Percentiles rank a stretch among this genome's conserved stretches.
Conservation (phyloP, 164 flowering plant species). For the Chimonanthus praecox region DNA sequence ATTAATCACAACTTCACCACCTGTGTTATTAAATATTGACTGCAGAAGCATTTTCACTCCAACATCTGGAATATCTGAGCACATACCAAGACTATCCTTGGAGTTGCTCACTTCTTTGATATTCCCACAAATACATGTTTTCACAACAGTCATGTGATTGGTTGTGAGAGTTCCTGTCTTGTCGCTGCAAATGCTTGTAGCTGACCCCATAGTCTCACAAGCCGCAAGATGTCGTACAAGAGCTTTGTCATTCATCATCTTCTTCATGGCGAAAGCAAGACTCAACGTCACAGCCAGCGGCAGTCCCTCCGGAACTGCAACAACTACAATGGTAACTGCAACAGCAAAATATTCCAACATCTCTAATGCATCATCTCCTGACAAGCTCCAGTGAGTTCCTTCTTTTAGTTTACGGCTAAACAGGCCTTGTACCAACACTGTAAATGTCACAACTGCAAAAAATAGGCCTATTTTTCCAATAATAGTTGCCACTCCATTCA, state of each 20-base stretch:
- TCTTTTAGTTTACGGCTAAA: slow-evolving; percentile 49
- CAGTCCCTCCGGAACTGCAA: slow-evolving; percentile 91
- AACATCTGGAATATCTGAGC: slow-evolving; percentile 52
- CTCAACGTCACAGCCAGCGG: slow-evolving; percentile 37
- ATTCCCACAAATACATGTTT: no score
- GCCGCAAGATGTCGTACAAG: no score
- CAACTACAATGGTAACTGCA: slow-evolving; percentile 94
- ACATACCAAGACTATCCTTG: slow-evolving; percentile 7
- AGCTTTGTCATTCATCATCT: no score
- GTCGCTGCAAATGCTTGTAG: slow-evolving; percentile 87
- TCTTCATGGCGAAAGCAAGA: no score
- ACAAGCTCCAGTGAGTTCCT: slow-evolving; percentile 67
- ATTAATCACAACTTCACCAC: no score
- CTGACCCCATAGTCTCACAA: slow-evolving; percentile 72
- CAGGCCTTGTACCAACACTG: slow-evolving; percentile 77
- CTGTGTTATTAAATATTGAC: slow-evolving; percentile 21
- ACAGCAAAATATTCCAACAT: slow-evolving; percentile 13
- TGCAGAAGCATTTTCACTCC: slow-evolving; percentile 46
- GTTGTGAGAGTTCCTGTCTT: slow-evolving; percentile 71
- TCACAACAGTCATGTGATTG: no score
- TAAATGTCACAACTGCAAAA: slow-evolving; percentile 57
- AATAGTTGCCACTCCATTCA: no score
- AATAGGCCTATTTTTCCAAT: no score
- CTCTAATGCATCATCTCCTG: slow-evolving; percentile 72
- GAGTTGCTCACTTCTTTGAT: slow-evolving; percentile 33